Base-by-base conservation (phyloP, 2,329 filamentous ascomycete genomes). In the Hymenoscyphus infarciens region DNA sequence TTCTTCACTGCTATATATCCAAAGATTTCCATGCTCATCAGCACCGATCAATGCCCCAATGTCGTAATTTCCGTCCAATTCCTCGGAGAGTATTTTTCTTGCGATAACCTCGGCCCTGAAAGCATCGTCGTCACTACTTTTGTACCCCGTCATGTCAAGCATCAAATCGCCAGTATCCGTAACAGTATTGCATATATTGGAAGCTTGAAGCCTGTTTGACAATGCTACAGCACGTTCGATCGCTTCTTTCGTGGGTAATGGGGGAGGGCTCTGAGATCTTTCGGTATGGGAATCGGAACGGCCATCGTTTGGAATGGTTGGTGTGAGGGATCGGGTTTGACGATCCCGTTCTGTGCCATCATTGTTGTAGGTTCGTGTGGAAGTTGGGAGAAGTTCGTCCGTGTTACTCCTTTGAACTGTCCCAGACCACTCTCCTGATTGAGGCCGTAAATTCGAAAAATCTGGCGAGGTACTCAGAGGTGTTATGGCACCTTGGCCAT, bases 1-100 rank as follows among this genome's bases (percentile, higher is more conserved):
- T 73, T 97, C 93, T 75, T 98, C 93, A 71, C 93, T 98, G 77
- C 92, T 95, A 78, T 99, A 99, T 68, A 99, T 98, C 94, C 95
- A 98, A n/a, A 99, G 82, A 71, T 99, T 99, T 6, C 95, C 95
- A 64, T 95, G 87, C 72, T 96, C 92, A 73, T 99, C 95, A 54
- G 95, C 94, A 13, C 93, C 95, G 70, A 99, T 97, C 33, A 99
- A 82, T 1, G 94, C 89, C 5, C 95, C 95, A 70, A 99, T 96
- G 74, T 99, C 95, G 75, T 97, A 97, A 73, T 94, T 92, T 25
- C 93, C 95, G 71, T 97, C 91, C 15, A 98, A 79, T 76, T 98
- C 94, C 73, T 99, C 92, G 0, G 92, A 88, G 13, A 99, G 83
- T 58, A 99, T 92, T 74, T 94, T 95, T 25, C 95, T 86, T 5